Percentiles rank a stretch among this genome's conserved stretches.
phyloP scores from a whole-genome alignment of 2,329 filamentous ascomycete species.

The Didymella lethalis region DNA sequence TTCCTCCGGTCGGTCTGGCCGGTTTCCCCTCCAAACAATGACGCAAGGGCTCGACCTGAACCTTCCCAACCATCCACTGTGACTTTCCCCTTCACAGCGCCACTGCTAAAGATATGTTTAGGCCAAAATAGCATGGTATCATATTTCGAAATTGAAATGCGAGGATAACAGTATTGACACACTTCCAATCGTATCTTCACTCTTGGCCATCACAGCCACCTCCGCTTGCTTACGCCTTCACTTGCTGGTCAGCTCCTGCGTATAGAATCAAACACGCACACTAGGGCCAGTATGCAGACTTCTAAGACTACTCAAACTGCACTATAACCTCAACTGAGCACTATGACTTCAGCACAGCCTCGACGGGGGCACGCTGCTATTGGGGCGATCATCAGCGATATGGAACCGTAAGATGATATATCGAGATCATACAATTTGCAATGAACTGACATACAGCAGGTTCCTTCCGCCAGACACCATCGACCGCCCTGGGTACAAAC shows the following conservation, averaged over 20 bases:
- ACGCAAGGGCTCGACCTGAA: too few relatives aligned
- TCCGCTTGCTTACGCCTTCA: slow-evolving; percentile 3
- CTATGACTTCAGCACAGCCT: slow-evolving; percentile 2
- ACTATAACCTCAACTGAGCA: not conserved
- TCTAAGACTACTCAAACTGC: not conserved
- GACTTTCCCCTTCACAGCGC: too few relatives aligned
- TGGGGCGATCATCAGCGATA: slow-evolving; percentile 29
- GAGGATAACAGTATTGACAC: not conserved
- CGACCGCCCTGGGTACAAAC: slow-evolving; percentile 25
- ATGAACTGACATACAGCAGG: too few relatives aligned
- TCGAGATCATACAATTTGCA: too few relatives aligned
- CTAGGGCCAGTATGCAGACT: not conserved
- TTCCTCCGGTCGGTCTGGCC: too few relatives aligned
- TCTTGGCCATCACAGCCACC: not conserved
- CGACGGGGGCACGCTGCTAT: slow-evolving; percentile 28
- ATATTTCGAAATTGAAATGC: not conserved
- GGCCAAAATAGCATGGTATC: not conserved
- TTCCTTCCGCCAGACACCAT: slow-evolving; percentile 30
- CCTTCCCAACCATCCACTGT: too few relatives aligned
- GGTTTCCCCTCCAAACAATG: too few relatives aligned
- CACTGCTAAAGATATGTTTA: too few relatives aligned
- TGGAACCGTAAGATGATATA: slow-evolving; percentile 11
- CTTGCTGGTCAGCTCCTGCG: not conserved
- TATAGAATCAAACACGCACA: not conserved
- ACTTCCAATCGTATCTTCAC: not conserved